Percentiles rank a stretch among this genome's conserved stretches.
Conservation (phyloP, 306 rosid genomes). For the Vicia faba region DNA sequence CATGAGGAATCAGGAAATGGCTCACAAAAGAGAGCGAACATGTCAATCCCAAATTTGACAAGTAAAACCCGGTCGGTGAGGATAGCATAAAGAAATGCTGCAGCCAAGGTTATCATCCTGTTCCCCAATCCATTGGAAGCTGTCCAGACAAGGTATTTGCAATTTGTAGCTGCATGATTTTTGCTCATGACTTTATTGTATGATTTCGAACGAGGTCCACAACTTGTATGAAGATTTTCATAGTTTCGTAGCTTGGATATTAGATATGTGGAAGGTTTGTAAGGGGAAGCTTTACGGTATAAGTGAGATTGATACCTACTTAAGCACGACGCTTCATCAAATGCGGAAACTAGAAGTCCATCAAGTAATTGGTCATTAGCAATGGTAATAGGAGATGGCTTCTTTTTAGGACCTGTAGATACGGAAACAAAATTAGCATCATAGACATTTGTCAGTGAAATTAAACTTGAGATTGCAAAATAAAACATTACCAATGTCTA, state of each 20-base stretch:
- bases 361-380: conserved; percentile 46
- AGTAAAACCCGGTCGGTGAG: conserved; percentile 75
- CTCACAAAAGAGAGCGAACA: conserved; percentile 71
- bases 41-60: conserved; percentile 65
- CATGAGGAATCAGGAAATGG: conserved; percentile 71
- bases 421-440: conserved; percentile 17
- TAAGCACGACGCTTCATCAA: conserved; percentile 58
- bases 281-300: conserved; percentile 54
- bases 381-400: background rate
- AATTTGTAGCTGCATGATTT: conserved; percentile 32
- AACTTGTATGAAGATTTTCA: conserved; percentile 63
- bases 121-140: conserved; percentile 73
- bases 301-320: conserved; percentile 65
- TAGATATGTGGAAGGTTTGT: conserved; percentile 63
- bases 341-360: conserved; percentile 61
- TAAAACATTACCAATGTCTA: conserved; percentile 31
- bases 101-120: conserved; percentile 65
- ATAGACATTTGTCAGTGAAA: background rate
- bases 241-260: conserved; percentile 66
- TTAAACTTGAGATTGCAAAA: conserved; percentile 7
- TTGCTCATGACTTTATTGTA: conserved; percentile 52
- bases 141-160: conserved; percentile 71
- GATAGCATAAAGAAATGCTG: conserved; percentile 72
- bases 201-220: conserved; percentile 67
- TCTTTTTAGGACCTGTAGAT: no score